Evolutionary conservation across 106 monocot species (phyloP).

Genomic region (Alisma plantagoaquatica): DNA sequence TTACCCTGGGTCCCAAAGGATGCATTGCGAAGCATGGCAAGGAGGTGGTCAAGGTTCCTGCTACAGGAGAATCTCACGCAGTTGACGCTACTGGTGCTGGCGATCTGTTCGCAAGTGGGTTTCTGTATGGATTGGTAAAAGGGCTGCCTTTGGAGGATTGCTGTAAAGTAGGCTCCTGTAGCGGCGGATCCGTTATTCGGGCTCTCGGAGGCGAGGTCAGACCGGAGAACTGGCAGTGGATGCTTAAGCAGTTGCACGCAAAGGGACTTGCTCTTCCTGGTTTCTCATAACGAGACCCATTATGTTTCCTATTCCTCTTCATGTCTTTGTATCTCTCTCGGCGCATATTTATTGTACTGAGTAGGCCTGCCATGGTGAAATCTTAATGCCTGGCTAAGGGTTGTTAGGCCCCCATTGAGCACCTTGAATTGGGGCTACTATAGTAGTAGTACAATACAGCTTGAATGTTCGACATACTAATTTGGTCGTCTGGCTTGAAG

Average conservation of each 20-base stretch:
- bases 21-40: constrained; percentile 86
- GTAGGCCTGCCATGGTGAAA: too few relatives aligned
- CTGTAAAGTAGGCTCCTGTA: constrained; percentile 70
- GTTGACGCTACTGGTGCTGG: constrained; percentile 87
- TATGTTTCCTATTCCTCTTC: not conserved
- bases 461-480: too few relatives aligned
- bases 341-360: too few relatives aligned
- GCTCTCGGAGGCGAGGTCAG: constrained; percentile 78
- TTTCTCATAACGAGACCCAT: constrained; percentile 1
- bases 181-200: constrained; percentile 63
- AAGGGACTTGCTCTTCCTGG: constrained; percentile 46
- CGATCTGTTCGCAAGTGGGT: constrained; percentile 89
- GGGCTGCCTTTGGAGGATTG: constrained; percentile 71
- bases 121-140: constrained; percentile 78
- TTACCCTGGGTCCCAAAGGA: constrained; percentile 76
- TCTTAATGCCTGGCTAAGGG: too few relatives aligned
- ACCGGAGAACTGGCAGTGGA: constrained; percentile 94
- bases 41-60: constrained; percentile 64
- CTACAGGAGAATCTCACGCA: constrained; percentile 40
- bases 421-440: too few relatives aligned
- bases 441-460: too few relatives aligned
- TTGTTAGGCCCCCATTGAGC: too few relatives aligned
- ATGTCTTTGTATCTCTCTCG: too few relatives aligned
- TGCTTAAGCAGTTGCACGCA: constrained; percentile 67
- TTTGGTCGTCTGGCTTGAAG: too few relatives aligned